Conservation (phyloP, 805 yeast species). For the Maudiozyma pseudohumilis region DNA sequence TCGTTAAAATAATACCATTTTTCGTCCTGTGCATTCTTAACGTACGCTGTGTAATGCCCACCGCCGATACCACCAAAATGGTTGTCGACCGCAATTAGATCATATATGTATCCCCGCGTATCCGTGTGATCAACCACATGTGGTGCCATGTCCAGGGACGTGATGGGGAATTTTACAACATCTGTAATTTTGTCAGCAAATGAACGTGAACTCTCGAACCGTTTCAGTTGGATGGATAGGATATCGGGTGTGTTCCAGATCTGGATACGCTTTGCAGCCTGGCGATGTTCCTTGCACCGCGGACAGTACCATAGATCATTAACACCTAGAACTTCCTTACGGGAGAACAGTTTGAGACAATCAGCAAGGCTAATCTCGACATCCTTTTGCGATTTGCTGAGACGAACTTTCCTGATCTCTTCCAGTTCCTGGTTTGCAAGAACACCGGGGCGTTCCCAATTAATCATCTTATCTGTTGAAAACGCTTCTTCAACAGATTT, state of each 20-base stretch:
- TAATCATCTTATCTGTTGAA: conserved; percentile 39
- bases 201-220: conserved; percentile 77
- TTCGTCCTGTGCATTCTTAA: conserved; percentile 61
- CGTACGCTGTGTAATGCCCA: conserved; percentile 92
- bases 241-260: conserved; percentile 93
- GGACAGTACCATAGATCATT: conserved; percentile 95
- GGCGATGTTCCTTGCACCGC: conserved; percentile 74
- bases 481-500: conserved; percentile 44
- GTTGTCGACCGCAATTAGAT: conserved; percentile 85
- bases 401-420: conserved; percentile 30
- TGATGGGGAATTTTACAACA: conserved; percentile 78
- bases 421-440: conserved; percentile 49
- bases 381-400: conserved; percentile 24
- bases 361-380: conserved; percentile 50
- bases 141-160: conserved; percentile 62
- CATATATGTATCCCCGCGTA: conserved; percentile 44
- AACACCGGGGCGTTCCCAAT: conserved; percentile 45
- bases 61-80: conserved; percentile 96
- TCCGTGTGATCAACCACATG: conserved; percentile 35
- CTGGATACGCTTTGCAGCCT: conserved; percentile 84
- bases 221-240: conserved; percentile 76
- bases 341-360: conserved; percentile 65
- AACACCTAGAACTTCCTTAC: conserved; percentile 76
- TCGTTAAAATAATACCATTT: conserved; percentile 91
- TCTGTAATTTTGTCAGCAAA: conserved; percentile 85